These are phyloP conservation scores for Trypanosoma caninum DNA, from an alignment of 208 protist species.

Conservation along the genomic window DNA sequence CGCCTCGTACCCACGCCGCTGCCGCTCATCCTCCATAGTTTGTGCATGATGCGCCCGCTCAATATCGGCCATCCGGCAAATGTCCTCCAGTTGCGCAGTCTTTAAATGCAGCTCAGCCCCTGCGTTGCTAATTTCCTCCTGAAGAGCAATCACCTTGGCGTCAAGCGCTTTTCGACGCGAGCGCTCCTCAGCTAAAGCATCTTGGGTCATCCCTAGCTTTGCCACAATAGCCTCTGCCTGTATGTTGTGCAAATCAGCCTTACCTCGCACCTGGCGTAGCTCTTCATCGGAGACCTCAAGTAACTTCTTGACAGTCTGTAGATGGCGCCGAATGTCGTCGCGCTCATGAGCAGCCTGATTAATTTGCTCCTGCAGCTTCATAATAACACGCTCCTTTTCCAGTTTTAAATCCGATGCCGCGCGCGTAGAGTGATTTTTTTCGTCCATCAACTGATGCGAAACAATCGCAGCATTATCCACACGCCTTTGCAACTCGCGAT, in stretches of 20 bases:
- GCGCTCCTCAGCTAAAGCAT: constrained; percentile 44
- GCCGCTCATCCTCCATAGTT: constrained; percentile 72
- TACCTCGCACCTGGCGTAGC: constrained; percentile 46
- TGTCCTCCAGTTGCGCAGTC: constrained; percentile 34
- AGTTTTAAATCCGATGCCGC: constrained; percentile 37
- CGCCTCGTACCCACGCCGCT: constrained; percentile 42
- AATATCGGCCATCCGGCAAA: constrained; percentile 45
- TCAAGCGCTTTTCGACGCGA: constrained; percentile 37
- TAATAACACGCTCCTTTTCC: constrained; percentile 44
- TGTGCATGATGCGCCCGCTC: constrained; percentile 50
- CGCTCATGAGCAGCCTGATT: constrained; percentile 28
- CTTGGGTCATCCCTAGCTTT: constrained; percentile 34
- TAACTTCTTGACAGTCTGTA: constrained; percentile 56
- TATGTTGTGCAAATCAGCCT: constrained; percentile 45
- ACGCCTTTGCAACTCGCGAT: constrained; percentile 57
- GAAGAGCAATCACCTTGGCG: constrained; percentile 29
- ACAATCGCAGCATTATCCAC: constrained; percentile 50
- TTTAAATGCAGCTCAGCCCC: constrained; percentile 36
- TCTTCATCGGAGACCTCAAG: constrained; percentile 56
- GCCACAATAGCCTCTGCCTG: constrained; percentile 32
- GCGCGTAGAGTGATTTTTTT: constrained; percentile 37
- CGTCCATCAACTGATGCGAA: constrained; percentile 65
- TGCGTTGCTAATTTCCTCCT: constrained; percentile 28
- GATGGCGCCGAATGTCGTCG: constrained; percentile 71
- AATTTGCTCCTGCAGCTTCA: constrained; percentile 58